These are phyloP conservation scores for Bremia lactucae DNA, from an alignment of 352 stramenopile genomes.

Conservation along the genomic window DNA sequence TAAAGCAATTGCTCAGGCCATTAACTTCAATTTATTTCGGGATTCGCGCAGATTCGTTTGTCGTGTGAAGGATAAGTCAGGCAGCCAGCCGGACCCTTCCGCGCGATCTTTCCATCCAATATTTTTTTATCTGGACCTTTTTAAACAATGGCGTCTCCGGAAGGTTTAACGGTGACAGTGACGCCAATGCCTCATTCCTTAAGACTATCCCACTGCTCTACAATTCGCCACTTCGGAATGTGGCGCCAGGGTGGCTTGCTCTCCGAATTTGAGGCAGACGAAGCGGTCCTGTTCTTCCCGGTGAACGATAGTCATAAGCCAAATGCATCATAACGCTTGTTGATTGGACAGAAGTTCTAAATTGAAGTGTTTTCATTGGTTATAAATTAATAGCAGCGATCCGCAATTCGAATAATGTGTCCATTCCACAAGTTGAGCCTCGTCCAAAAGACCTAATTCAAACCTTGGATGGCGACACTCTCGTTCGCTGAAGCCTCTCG, in stretches of 20 bases:
- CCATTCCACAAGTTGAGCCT: constrained; percentile 34
- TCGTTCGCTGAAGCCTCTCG: constrained; percentile 33
- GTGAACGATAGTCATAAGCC: not conserved
- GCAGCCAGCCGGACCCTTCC: constrained; percentile 5
- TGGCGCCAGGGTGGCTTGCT: constrained; percentile 12
- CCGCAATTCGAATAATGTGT: constrained; percentile 21
- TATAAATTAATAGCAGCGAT: constrained; percentile 6
- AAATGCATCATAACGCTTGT: not conserved
- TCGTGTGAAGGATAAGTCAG: not conserved
- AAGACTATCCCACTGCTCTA: constrained; percentile 1
- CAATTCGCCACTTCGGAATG: constrained; percentile 13
- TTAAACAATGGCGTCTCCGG: not conserved
- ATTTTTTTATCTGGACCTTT: constrained; percentile 7
- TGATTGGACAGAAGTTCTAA: constrained; percentile 11
- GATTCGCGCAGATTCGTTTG: constrained; percentile 7
- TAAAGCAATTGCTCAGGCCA: no score
- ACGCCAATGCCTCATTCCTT: not conserved
- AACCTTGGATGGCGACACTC: constrained; percentile 18
- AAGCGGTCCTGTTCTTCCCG: constrained; percentile 5
- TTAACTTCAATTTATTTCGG: not conserved
- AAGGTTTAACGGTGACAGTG: not conserved
- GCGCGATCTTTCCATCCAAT: constrained; percentile 19
- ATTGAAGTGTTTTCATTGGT: constrained; percentile 10
- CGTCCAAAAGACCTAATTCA: constrained; percentile 17
- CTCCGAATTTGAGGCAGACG: constrained; percentile 21